Base-by-base conservation (phyloP, 306 rosid genomes). In the Coriaria nepalensis region DNA sequence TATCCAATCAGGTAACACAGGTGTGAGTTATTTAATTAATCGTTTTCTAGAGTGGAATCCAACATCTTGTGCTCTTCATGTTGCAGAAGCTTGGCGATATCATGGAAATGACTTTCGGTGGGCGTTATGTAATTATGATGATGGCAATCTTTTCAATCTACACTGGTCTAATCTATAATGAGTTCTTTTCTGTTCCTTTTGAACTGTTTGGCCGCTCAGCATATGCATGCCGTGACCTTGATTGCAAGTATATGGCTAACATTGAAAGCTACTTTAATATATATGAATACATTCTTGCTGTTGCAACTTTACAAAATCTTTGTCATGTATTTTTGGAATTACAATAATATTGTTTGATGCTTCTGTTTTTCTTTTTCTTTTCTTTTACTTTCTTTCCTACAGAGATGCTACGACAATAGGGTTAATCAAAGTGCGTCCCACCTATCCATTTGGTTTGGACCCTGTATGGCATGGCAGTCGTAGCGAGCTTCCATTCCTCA, bases 11-110 rank as follows among this genome's bases (percentile, higher is more conserved):
- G 97, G 97, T 90, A 74, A 68, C 37, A 41, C 54, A 20, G 45
- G 10, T 42, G 45, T 42, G 13, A 42, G 13, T 42, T 10, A 42
- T 42, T 42, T 10, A 13, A 10, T 6, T 42, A 42, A 5, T 13
- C 7, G 9, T 42, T 42, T 42, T 42, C 45, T 45, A 2, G n/a
- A 10, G 13, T 10, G 42, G 65, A 49, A 64, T 74, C 76, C 71
- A 57, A 71, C 13, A 8, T 35, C 15, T 45, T 15, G 13, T 38
- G 2, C 36, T 58, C 54, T 52, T 71, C 61, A 42, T 39, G 53
- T 78, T 65, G 56, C 93, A 88, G 97, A 88, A 84, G 73, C 97
- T 88, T 66, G 97, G 86, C 64, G 97, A 88, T 71, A 88, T 88
- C 65, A 72, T 77, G 49, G 95, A 77, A 48, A 88, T 88, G 97